phyloP scores from a whole-genome alignment of 805 yeast genomes.

The Ogataea ramenticola region DNA sequence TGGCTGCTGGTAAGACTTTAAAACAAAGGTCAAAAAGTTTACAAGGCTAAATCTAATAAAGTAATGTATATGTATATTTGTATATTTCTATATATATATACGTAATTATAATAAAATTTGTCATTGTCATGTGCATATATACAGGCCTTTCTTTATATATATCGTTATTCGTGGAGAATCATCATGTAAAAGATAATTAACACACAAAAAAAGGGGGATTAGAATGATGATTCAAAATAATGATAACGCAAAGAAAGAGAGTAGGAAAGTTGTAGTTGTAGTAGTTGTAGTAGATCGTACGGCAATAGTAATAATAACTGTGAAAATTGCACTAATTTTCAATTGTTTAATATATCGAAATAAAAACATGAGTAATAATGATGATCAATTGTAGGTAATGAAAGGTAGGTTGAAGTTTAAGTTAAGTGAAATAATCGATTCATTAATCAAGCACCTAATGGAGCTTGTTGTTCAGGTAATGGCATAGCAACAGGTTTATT shows the following conservation, averaged over 20 bases:
- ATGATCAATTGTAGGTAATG: too few species aligned
- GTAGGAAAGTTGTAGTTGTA: not conserved
- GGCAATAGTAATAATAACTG: too few species aligned
- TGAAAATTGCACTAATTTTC: too few species aligned
- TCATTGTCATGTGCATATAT: not conserved
- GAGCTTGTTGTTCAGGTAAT: constrained; percentile 33
- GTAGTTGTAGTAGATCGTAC: too few species aligned
- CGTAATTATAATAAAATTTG: too few species aligned
- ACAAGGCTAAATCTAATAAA: not conserved
- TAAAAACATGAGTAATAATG: too few species aligned
- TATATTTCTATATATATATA: not conserved
- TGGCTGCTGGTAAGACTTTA: constrained; percentile 1
- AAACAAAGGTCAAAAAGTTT: constrained; percentile 1
- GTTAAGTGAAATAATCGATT: too few species aligned
- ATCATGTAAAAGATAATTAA: too few species aligned
- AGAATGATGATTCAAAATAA: too few species aligned
- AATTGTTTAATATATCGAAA: too few species aligned
- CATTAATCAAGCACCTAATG: constrained; percentile 18
- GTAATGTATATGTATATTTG: not conserved
- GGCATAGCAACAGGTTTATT: constrained; percentile 67
- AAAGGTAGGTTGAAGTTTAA: too few species aligned
- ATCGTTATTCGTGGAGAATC: not conserved
- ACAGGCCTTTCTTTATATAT: not conserved
- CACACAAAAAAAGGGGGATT: too few species aligned
- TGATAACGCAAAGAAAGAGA: not conserved